A percentile compares a stretch with the other conserved stretches of the same genome.
Evolutionary conservation across 2,329 filamentous ascomycete species (phyloP).

Genomic region (Arthrinium phaeospermum): DNA sequence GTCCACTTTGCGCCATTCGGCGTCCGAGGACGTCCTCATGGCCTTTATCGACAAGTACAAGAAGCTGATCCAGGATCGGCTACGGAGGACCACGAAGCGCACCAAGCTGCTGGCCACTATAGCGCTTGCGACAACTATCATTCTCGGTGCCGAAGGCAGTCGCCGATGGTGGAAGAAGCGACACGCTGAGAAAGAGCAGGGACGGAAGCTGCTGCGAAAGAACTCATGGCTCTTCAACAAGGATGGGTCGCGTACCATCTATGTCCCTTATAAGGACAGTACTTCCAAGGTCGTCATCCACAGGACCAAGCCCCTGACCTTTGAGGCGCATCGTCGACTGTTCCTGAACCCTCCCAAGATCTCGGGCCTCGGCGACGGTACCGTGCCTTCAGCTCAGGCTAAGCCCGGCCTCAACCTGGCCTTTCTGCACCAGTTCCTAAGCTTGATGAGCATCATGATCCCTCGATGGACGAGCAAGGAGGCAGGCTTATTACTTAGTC

Average conservation of each 20-base stretch:
- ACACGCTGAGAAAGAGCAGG: constrained; percentile 80
- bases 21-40: constrained; percentile 70
- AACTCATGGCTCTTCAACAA: constrained; percentile 95
- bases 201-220: constrained; percentile 79
- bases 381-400: constrained; percentile 84
- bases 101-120: constrained; percentile 79
- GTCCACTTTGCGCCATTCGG: constrained; percentile 76
- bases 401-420: constrained; percentile 95
- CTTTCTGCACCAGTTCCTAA: constrained; percentile 95
- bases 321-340: constrained; percentile 91
- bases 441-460: constrained; percentile 96
- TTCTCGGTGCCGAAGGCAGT: constrained; percentile 79
- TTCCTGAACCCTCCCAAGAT: constrained; percentile 91
- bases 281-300: constrained; percentile 92
- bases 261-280: constrained; percentile 86
- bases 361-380: constrained; percentile 74
- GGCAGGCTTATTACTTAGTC: constrained; percentile 85
- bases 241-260: constrained; percentile 93
- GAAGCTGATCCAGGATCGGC: constrained; percentile 54
- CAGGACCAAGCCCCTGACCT: constrained; percentile 89
- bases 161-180: constrained; percentile 76
- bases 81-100: constrained; percentile 71
- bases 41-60: constrained; percentile 67
- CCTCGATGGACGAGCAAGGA: constrained; percentile 96
- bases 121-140: constrained; percentile 76